Evolutionary conservation across 2,329 filamentous ascomycete genomes (phyloP).

Genomic region (Trichoderma koningii): DNA sequence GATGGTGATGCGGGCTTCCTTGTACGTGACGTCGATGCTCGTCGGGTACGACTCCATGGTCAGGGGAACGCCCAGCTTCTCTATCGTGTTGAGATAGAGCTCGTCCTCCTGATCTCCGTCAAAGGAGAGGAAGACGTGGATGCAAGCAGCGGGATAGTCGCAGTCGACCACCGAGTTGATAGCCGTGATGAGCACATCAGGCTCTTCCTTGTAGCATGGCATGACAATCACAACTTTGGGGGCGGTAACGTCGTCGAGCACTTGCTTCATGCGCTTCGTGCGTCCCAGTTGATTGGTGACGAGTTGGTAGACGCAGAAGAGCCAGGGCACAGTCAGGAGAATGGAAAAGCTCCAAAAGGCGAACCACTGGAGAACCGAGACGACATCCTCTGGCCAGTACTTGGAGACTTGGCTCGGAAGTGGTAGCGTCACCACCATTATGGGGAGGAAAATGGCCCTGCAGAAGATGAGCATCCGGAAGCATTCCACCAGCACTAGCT

Average conservation of each 20-base stretch:
- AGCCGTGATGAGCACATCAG: slow-evolving; percentile 79
- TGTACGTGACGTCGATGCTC: slow-evolving; percentile 88
- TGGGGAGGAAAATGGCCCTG: slow-evolving; percentile 82
- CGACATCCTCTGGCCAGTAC: slow-evolving; percentile 70
- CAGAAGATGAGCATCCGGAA: slow-evolving; percentile 12
- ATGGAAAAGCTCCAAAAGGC: slow-evolving; percentile 91
- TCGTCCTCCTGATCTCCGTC: slow-evolving; percentile 90
- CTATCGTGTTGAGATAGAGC: slow-evolving; percentile 82
- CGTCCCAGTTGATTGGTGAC: slow-evolving; percentile 85
- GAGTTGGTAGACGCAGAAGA: slow-evolving; percentile 89
- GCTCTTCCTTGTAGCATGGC: slow-evolving; percentile 93
- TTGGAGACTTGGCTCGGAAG: slow-evolving; percentile 71
- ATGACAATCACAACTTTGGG: slow-evolving; percentile 96
- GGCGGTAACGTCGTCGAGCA: slow-evolving; percentile 80
- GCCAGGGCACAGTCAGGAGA: slow-evolving; percentile 84
- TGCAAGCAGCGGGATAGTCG: slow-evolving; percentile 88
- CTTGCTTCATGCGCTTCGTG: slow-evolving; percentile 77
- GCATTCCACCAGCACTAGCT: background rate
- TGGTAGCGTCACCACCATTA: slow-evolving; percentile 91
- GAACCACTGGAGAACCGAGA: slow-evolving; percentile 82
- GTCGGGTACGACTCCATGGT: slow-evolving; percentile 77
- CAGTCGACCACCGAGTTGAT: slow-evolving; percentile 90
- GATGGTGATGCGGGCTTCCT: slow-evolving; percentile 79
- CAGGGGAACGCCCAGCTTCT: slow-evolving; percentile 78
- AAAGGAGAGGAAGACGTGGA: slow-evolving; percentile 94